These are phyloP conservation scores for Populus hybrid DNA, from an alignment of 441 rosid species.

Conservation along the genomic window DNA sequence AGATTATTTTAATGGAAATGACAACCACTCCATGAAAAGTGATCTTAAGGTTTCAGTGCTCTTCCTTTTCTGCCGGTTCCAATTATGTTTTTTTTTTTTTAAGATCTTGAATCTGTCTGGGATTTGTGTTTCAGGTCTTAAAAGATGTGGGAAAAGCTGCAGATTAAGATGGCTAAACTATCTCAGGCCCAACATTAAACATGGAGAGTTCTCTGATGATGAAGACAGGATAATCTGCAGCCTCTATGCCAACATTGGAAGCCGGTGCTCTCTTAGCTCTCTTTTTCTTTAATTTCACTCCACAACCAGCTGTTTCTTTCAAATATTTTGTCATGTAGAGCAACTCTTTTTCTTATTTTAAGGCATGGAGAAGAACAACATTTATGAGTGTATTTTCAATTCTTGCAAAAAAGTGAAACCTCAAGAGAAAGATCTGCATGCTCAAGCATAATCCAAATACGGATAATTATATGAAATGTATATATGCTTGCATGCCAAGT, in stretches of 20 bases:
- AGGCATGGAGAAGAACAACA: slow-evolving; percentile 1
- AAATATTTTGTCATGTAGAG: neutral
- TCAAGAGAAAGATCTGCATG: slow-evolving; percentile 13
- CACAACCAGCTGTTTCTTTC: neutral
- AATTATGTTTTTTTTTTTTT: neutral
- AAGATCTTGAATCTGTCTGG: slow-evolving; percentile 3
- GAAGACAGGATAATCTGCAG: slow-evolving; percentile 76
- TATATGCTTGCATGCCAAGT: slow-evolving; percentile 25
- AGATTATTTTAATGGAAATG: neutral
- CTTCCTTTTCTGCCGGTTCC: neutral
- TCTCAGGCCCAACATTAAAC: slow-evolving; percentile 86
- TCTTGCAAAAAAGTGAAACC: neutral
- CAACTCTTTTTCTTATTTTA: neutral
- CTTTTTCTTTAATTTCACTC: neutral
- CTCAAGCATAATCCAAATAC: slow-evolving; percentile 19
- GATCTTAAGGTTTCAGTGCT: neutral
- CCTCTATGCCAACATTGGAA: slow-evolving; percentile 80
- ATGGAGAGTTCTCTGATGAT: slow-evolving; percentile 83
- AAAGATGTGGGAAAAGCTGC: slow-evolving; percentile 94
- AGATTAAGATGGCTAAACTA: slow-evolving; percentile 97
- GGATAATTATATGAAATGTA: slow-evolving; percentile 24
- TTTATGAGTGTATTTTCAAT: neutral
- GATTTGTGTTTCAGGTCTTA: slow-evolving; percentile 47
- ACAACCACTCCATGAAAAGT: neutral
- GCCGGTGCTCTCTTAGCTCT: slow-evolving; percentile 48